Evolutionary conservation across 345 rosid genomes (phyloP).

Genomic region (Eucalyptus viminalis): DNA sequence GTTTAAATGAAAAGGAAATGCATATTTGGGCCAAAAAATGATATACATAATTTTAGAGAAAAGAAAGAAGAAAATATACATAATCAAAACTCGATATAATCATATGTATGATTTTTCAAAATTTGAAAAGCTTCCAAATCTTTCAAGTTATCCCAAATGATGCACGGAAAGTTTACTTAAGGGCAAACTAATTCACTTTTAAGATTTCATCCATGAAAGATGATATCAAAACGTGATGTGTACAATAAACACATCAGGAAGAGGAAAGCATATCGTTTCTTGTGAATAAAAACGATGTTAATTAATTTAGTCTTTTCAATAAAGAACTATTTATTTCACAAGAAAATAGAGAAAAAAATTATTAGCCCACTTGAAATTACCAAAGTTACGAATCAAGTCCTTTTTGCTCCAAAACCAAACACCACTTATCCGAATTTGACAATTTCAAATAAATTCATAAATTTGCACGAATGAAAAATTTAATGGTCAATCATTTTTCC

Average conservation of each 20-base stretch:
- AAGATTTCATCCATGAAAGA: not conserved
- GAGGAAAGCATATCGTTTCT: not conserved
- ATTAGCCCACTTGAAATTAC: not conserved
- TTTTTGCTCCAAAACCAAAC: not conserved
- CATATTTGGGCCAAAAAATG: not conserved
- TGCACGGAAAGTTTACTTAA: not conserved
- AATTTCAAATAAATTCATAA: not conserved
- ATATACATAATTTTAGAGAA: not conserved
- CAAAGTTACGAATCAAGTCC: not conserved
- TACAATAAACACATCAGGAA: not conserved
- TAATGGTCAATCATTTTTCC: accelerated
- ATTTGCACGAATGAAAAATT: not conserved
- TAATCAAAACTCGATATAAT: not conserved
- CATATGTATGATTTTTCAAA: not conserved
- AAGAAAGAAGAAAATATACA: not conserved
- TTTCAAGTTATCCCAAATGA: not conserved
- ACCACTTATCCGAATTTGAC: not conserved
- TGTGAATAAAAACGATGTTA: not conserved
- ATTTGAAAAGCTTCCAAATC: not conserved
- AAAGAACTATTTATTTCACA: not conserved
- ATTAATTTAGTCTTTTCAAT: not conserved
- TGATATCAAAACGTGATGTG: not conserved
- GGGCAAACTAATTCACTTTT: not conserved
- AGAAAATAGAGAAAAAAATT: not conserved
- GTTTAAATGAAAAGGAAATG: not conserved